A percentile compares a stretch with the other conserved stretches of the same genome.
These are phyloP conservation scores for Eucalyptus paniculata DNA, from an alignment of 345 rosid species.

Conservation along the genomic window DNA sequence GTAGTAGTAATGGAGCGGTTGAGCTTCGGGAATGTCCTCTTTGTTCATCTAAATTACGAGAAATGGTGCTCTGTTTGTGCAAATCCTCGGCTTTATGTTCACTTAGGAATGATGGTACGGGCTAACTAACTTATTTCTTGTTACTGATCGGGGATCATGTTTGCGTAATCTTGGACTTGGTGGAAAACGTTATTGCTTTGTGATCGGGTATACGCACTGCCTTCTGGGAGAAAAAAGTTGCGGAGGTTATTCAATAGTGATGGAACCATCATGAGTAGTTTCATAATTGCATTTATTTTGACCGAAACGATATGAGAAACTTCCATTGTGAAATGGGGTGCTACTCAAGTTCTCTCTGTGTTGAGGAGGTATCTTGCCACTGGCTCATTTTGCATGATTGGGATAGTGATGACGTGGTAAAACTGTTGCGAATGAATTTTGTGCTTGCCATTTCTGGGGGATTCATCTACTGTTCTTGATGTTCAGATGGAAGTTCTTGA, in stretches of 20 bases:
- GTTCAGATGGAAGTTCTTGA: conserved; percentile 70
- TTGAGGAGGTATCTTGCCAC: not conserved
- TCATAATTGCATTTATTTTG: not conserved
- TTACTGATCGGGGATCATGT: not conserved
- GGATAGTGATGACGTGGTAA: not conserved
- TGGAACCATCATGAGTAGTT: not conserved
- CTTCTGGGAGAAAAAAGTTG: not conserved
- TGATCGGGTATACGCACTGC: not conserved
- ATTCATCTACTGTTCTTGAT: not conserved
- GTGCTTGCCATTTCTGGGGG: not conserved
- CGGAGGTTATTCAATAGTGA: not conserved
- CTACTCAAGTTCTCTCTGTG: not conserved
- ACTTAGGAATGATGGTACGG: not conserved
- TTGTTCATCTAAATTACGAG: not conserved
- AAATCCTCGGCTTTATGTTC: not conserved
- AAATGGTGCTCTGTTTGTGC: not conserved
- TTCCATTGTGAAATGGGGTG: not conserved
- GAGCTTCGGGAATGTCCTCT: not conserved
- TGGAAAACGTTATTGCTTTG: not conserved
- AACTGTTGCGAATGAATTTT: not conserved
- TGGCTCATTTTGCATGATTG: not conserved
- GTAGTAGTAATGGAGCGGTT: not conserved
- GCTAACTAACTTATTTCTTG: not conserved
- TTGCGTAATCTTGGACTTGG: not conserved
- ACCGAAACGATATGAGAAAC: not conserved